phyloP scores from a whole-genome alignment of 495 filamentous ascomycete species.

The Daldinia vernicosa region DNA sequence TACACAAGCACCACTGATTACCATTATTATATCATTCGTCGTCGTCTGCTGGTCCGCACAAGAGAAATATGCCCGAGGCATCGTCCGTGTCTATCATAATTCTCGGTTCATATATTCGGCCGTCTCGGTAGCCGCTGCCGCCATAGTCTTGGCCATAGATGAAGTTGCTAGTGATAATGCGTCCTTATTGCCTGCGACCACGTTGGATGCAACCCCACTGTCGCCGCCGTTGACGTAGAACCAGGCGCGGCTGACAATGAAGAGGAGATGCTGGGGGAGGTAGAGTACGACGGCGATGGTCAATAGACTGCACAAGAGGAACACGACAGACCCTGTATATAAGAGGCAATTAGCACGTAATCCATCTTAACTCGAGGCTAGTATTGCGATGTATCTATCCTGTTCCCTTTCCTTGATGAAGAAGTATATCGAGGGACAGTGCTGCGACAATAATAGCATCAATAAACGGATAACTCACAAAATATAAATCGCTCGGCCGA shows the following conservation, averaged over 20 bases:
- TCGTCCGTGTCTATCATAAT: conserved; percentile 38
- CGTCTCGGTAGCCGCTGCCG: conserved; percentile 45
- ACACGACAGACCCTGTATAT: conserved; percentile 81
- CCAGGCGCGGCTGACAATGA: conserved; percentile 82
- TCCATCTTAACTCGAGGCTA: neutral
- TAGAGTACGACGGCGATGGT: conserved; percentile 87
- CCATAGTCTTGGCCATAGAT: conserved; percentile 40
- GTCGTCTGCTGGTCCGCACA: conserved; percentile 4
- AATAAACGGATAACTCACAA: conserved; percentile 46
- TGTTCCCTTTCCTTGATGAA: neutral
- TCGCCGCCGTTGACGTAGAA: conserved; percentile 94
- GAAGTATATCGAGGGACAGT: neutral
- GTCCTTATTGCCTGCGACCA: conserved; percentile 49
- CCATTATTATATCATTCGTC: conserved; percentile 29
- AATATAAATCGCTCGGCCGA: conserved; percentile 59
- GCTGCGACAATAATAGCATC: neutral
- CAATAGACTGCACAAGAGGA: conserved; percentile 85
- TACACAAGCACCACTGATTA: conserved; percentile 26
- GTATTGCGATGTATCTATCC: neutral
- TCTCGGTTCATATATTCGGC: conserved; percentile 49
- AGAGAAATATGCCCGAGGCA: neutral
- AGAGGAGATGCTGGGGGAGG: conserved; percentile 85
- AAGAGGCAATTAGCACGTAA: conserved; percentile 7
- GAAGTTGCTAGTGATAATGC: conserved; percentile 44
- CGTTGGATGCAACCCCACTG: conserved; percentile 45